Evolutionary conservation across 306 rosid species (phyloP), one percentile per base, ranked within the genome.

Genomic region (Gastrolobium villosum): DNA sequence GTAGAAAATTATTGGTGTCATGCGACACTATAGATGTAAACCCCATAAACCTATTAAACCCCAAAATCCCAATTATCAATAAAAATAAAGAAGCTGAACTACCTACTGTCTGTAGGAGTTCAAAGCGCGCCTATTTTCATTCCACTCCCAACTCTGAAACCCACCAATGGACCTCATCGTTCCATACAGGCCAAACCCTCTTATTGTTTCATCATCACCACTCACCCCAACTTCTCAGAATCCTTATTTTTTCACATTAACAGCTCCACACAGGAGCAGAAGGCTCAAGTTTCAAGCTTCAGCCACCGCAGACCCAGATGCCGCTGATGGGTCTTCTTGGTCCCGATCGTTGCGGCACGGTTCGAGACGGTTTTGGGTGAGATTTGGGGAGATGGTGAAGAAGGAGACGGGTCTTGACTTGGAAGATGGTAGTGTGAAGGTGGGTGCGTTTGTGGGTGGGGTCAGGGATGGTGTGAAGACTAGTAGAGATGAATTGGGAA

Each of bases 351-450:
- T 95, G 45, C 83, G 74, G 75, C 92, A 85, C 30, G 97, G 96
- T 28, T 89, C 94, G 7, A 86, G 46, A 83, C 89, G 85, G 65
- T 91, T 95, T 70, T 92, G 96, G 89, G 74, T 79, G 40, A 85
- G 81, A 59, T 86, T 92, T 15, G 85, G 91, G 1, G 91, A 92
- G 71, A 77, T 76, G 49, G 69, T 88, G 84, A 91, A 89, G 89
- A 88, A 86, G 77, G 97, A 95, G 79, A 86, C 91, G 48, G 96
- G 98, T 85, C 68, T 95, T 81, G 96, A 85, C 83, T 76, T 89
- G 83, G 86, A 80, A 36, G 84, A 68, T 59, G 84, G 83, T 53
- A 86, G 65, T 81, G 89, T 41, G 83, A 87, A 78, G 84, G 76
- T 81, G 54, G 77, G 43, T 45, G 91, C 88, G 86, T 46, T 75